These are phyloP conservation scores for Salpingoeca rosetta DNA, from an alignment of 78 protist genomes.

Conservation along the genomic window DNA sequence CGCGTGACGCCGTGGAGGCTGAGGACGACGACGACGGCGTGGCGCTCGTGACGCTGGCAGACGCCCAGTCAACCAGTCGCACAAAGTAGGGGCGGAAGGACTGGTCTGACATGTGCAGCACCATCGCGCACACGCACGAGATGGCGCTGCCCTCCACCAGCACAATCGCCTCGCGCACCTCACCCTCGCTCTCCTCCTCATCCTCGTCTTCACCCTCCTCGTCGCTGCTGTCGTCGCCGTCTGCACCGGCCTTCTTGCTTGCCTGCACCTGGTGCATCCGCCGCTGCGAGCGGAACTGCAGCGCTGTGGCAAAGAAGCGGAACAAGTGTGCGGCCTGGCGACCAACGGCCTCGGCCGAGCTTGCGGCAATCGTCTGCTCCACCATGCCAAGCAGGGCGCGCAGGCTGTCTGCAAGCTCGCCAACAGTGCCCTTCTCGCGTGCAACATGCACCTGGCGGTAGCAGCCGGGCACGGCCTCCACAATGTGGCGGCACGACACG, in stretches of 20 bases:
- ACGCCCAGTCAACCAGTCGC: constrained; percentile 17
- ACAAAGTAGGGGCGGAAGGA: constrained; percentile 16
- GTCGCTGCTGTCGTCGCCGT: background rate
- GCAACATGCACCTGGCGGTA: too few species aligned
- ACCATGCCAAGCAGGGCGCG: too few species aligned
- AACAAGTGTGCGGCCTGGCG: too few species aligned
- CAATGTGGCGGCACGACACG: too few species aligned
- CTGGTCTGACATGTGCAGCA: background rate
- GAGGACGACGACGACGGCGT: constrained; percentile 1
- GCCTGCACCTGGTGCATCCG: constrained; percentile 1
- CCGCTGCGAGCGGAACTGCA: too few species aligned
- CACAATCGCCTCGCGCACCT: background rate
- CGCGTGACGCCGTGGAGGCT: constrained; percentile 21
- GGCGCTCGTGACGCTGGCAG: background rate
- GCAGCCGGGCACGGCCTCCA: too few species aligned
- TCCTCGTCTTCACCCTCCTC: too few species aligned
- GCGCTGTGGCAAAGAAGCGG: too few species aligned
- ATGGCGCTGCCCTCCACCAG: background rate
- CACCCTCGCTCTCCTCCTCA: background rate
- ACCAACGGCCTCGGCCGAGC: too few species aligned
- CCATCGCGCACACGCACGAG: background rate
- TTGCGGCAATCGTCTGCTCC: too few species aligned
- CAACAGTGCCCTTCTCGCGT: too few species aligned
- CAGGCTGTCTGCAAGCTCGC: too few species aligned
- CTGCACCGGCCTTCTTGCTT: background rate